Base-by-base conservation (phyloP, 1,284 basidiomycete genomes). In the Ustilago vetiveriae region DNA sequence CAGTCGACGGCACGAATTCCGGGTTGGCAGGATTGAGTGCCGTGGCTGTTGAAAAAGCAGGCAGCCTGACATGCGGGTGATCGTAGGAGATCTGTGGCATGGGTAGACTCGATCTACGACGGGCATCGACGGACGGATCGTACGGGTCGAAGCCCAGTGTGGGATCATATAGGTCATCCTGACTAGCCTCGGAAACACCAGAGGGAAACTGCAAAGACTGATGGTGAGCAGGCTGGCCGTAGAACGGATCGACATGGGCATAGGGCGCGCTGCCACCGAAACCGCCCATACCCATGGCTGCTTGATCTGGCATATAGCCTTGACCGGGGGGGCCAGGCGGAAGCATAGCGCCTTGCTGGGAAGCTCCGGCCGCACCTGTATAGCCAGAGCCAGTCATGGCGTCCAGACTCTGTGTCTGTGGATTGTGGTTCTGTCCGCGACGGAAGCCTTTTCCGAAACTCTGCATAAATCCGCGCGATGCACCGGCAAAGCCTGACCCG, bases 1-100 rank as follows among this genome's bases (percentile, higher is more conserved):
- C 65, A 0, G 56, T 60, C n/a, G 66, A 65, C 5, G 72, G 72
- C 6, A 74, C 57, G 29, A 74, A 74, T 32, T 74, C 72, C 5
- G 68, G 72, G 42, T 74, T 74, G 27, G 70, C 60, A 13, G 72
- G 72, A 42, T 74, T 74, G 39, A 74, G 64, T 6, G 49, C 46
- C 9, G 63, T 64, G 17, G 44, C 36, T 0, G 53, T 54, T 2
- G 50, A 40, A 17, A 50, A 51, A 8, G 59, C 16, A 6, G 59
- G 45, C 46, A 62, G 21, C 27, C 41, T 37, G 27, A 55, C 22
- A 21, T 44, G 47, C 16, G 55, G 51, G 14, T 41, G 46, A 10
- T 39, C 38, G 42, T 53, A 51, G 22, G 56, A 42, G 4, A 54
- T 16, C 32, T 67, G 69, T 10, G 64, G 55, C 11, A 72, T 21